These are phyloP conservation scores for Pyrus betulifolia DNA, from an alignment of 306 rosid genomes.

Conservation along the genomic window DNA sequence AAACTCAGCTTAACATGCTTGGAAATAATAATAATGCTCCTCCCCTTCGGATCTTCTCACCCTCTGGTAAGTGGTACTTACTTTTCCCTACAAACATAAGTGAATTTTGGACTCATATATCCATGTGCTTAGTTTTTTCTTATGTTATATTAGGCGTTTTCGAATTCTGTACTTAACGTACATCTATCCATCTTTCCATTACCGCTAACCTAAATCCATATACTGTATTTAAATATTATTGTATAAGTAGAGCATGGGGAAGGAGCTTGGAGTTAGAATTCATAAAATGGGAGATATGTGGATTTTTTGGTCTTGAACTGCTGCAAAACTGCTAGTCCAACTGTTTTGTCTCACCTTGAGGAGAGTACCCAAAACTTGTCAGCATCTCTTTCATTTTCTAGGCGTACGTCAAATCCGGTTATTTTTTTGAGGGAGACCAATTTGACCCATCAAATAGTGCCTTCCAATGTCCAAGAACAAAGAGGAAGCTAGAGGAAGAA, in stretches of 20 bases:
- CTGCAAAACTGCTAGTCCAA: conserved; percentile 6
- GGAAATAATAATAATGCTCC: conserved; percentile 27
- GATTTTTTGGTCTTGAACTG: conserved; percentile 5
- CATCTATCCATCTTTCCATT: background rate
- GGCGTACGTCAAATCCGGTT: conserved; percentile 5
- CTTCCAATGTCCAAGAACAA: background rate
- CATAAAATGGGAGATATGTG: background rate
- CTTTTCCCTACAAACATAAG: background rate
- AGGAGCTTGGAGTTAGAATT: background rate
- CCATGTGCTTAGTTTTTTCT: background rate
- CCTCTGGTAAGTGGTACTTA: conserved; percentile 37
- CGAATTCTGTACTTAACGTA: background rate
- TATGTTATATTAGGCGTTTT: background rate
- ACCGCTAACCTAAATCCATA: background rate
- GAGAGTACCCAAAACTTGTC: conserved; percentile 33
- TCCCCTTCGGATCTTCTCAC: conserved; percentile 54
- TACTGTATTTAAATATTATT: background rate
- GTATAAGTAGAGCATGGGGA: background rate
- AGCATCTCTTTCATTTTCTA: conserved; percentile 14
- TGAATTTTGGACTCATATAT: background rate
- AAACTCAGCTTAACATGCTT: conserved; percentile 74
- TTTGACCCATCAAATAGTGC: conserved; percentile 33
- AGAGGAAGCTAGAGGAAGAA: background rate
- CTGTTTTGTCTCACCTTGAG: conserved; percentile 22
- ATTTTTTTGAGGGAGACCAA: conserved; percentile 8